Base-by-base conservation (phyloP, 1,284 basidiomycete genomes). In the Ganoderma resinaceum region DNA sequence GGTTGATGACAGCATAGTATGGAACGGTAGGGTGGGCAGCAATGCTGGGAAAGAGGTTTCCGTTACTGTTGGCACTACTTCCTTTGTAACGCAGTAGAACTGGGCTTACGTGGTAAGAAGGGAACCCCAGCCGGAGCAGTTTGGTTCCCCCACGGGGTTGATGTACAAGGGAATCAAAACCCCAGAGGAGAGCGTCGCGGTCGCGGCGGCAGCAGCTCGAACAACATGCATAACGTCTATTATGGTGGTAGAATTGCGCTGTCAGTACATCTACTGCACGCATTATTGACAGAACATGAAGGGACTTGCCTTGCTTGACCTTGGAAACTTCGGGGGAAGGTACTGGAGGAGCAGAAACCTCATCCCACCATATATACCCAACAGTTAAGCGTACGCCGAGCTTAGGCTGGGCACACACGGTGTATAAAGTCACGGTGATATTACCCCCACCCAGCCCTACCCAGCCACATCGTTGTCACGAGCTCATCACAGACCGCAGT, bases 1-100 rank as follows among this genome's bases (percentile, higher is more conserved):
- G 81, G 67, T 82, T 82, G 61, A 82, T 73, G 63, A 82, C 72
- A 31, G 79, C 61, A 61, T 75, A 75, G 73, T 80, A 81, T n/a
- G 76, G 76, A 8, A 81, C 68, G 23, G 63, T 71, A 11, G 79
- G 76, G 66, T 79, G 68, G 20, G 75, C 66, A 6, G 72, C 61
- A 55, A 80, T 78, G 23, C 81, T 82, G 65, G 5, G 4, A 3
- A 40, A 23, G 57, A 23, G n/a, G 18, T n/a, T 12, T 35, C 55
- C 1, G 33, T 58, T 20, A 43, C 49, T 20, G 18, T 12, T 11
- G 31, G 12, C 43, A n/a, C 18, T n/a, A 43, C 16, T 5, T 33
- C n/a, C 6, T 33, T 14, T 16, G 7, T 20, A 49, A 12, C 23
- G n/a, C n/a, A n/a, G n/a, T 3, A 58, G 16, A 59, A 20, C 8